These are phyloP conservation scores for Physcomitrium patens DNA, from an alignment of 225 moss, liverwort and hornwort species.

Conservation along the genomic window DNA sequence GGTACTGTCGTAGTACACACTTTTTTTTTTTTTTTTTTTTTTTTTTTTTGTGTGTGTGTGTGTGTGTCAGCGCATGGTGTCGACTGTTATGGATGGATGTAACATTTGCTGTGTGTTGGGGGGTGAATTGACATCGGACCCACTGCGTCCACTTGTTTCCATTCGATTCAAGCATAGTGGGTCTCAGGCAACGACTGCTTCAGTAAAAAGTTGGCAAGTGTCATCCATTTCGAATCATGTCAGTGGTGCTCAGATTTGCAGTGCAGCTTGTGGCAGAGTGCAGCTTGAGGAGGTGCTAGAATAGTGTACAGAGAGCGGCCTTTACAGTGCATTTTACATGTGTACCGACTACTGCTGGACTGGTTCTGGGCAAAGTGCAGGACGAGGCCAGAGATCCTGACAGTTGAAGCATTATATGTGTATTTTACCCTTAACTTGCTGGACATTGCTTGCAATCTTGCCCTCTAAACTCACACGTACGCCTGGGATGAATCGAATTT, in stretches of 20 bases:
- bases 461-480: slow-evolving; percentile 11
- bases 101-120: not conserved
- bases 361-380: slow-evolving; percentile 43
- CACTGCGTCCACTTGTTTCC: not conserved
- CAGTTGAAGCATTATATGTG: slow-evolving; percentile 33
- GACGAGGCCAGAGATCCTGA: slow-evolving; percentile 30
- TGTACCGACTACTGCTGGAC: slow-evolving; percentile 40
- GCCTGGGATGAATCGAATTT: slow-evolving; percentile 22
- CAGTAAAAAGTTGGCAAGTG: not conserved
- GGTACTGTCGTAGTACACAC: not conserved
- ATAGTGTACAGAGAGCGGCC: slow-evolving; percentile 26
- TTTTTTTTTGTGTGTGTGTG: not conserved
- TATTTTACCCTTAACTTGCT: slow-evolving; percentile 33
- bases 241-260: slow-evolving; percentile 17
- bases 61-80: not conserved
- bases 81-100: slow-evolving; percentile 20
- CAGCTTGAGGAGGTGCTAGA: slow-evolving; percentile 21
- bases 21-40: no score
- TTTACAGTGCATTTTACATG: slow-evolving; percentile 30
- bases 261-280: slow-evolving; percentile 23
- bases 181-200: not conserved
- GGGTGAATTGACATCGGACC: not conserved
- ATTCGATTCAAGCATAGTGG: not conserved
- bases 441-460: slow-evolving; percentile 24
- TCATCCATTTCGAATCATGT: slow-evolving; percentile 27